Conservation (phyloP, 441 rosid genomes). For the Brassica balearica region DNA sequence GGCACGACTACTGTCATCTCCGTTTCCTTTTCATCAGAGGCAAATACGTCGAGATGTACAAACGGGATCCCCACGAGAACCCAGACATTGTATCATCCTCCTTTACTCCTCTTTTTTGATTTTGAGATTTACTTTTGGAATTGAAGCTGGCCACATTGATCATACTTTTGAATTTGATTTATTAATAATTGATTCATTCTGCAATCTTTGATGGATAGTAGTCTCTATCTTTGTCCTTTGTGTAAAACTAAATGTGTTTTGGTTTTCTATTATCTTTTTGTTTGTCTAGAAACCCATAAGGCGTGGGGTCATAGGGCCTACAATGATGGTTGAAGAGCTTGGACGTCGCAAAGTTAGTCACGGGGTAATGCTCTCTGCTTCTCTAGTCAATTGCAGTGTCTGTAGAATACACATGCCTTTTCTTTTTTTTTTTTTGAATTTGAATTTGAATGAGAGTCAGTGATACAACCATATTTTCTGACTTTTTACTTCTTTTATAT, state of each 20-base stretch:
- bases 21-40: slow-evolving; percentile 75
- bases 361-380: slow-evolving; percentile 56
- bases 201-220: not conserved
- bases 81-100: slow-evolving; percentile 73
- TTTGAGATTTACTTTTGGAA: not conserved
- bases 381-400: not conserved
- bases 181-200: not conserved
- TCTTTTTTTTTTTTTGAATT: no score
- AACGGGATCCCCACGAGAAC: slow-evolving; percentile 86
- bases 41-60: slow-evolving; percentile 89
- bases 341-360: slow-evolving; percentile 74
- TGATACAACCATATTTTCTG: slow-evolving; percentile 21
- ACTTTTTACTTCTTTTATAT: slow-evolving; percentile 9
- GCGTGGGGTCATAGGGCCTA: slow-evolving; percentile 83
- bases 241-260: slow-evolving; percentile 8
- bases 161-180: not conserved
- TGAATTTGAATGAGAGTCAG: slow-evolving; percentile 11
- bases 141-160: not conserved
- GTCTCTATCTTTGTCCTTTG: slow-evolving; percentile 2
- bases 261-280: not conserved
- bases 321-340: slow-evolving; percentile 83
- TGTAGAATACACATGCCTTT: not conserved
- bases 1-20: slow-evolving; percentile 76
- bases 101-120: not conserved
- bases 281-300: slow-evolving; percentile 77